These are phyloP conservation scores for Malus orientalis DNA, from an alignment of 306 rosid genomes.

Conservation along the genomic window DNA sequence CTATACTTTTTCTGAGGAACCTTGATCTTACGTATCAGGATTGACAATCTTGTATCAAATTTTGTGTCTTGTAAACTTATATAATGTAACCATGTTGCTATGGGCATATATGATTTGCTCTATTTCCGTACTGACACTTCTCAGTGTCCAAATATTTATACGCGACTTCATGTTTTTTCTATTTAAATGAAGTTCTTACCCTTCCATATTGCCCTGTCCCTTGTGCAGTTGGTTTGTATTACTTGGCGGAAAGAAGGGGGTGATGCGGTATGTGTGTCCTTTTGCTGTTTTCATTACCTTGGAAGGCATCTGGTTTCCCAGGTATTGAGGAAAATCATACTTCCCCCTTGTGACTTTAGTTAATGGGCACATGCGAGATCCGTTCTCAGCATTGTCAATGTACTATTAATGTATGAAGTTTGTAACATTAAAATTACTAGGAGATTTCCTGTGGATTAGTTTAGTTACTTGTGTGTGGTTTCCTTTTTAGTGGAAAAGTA, in stretches of 20 bases:
- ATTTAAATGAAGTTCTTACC: neutral
- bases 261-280: neutral
- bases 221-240: neutral
- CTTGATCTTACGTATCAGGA: neutral
- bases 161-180: neutral
- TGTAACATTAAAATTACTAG: slow-evolving; percentile 5
- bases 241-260: neutral
- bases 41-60: neutral
- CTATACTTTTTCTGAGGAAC: neutral
- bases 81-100: neutral
- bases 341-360: slow-evolving; percentile 1
- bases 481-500: neutral
- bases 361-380: neutral
- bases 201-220: neutral
- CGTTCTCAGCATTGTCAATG: neutral
- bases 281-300: neutral
- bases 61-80: neutral
- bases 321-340: neutral
- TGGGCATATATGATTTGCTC: neutral
- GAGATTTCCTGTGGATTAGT: neutral
- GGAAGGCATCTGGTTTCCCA: neutral
- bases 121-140: neutral
- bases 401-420: neutral
- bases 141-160: neutral
- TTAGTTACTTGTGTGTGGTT: neutral